phyloP scores from a whole-genome alignment of 805 yeast genomes.

The Kluyveromyces siamensis region DNA sequence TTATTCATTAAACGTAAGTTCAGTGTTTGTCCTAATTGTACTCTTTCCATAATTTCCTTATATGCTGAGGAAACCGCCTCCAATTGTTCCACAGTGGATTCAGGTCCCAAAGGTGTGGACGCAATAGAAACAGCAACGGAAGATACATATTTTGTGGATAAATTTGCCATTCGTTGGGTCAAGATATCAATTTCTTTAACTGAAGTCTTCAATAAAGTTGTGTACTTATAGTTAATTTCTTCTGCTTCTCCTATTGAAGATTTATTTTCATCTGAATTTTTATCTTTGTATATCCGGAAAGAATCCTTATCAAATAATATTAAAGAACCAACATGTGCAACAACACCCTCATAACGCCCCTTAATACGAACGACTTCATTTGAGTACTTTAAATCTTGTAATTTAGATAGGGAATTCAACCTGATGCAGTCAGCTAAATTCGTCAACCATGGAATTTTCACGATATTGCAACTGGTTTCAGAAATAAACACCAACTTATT shows the following conservation, averaged over 20 bases:
- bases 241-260: background rate
- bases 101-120: constrained; percentile 11
- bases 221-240: constrained; percentile 3
- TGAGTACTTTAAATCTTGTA: background rate
- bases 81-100: constrained; percentile 21
- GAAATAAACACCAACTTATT: background rate
- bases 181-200: constrained; percentile 14
- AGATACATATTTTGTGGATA: constrained; percentile 8
- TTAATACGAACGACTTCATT: background rate
- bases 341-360: background rate
- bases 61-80: constrained; percentile 17
- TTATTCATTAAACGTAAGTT: constrained; percentile 31
- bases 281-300: background rate
- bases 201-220: constrained; percentile 14
- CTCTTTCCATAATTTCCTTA: constrained; percentile 13
- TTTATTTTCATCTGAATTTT: background rate
- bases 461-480: background rate
- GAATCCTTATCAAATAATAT: background rate
- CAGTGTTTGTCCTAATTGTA: constrained; percentile 22
- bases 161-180: constrained; percentile 10
- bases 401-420: background rate
- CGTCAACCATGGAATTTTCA: constrained; percentile 1
- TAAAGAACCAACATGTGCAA: background rate
- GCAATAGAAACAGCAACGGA: constrained; percentile 1
- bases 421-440: background rate